Base-by-base conservation (phyloP, 192 early-diverging fungal species). In the Thoreauomyces humboldtii region DNA sequence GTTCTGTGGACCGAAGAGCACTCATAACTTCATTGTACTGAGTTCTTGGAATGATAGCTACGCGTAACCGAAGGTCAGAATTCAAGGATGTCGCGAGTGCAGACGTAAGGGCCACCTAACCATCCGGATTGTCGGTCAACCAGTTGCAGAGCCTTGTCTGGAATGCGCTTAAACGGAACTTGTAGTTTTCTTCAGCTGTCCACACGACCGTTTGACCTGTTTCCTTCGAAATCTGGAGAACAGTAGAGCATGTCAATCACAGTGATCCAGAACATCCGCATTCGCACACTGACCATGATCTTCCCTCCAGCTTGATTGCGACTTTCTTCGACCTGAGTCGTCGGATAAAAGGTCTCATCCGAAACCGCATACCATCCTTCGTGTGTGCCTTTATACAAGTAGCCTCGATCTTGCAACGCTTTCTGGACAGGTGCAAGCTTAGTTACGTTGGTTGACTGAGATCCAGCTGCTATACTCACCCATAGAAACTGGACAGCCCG, bases 331-430 rank as follows among this genome's bases (percentile, higher is more conserved):
- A 94, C 82, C 69, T 94, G 90, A 1, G 73, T 73, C 11, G 73
- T 70, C 0, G 91, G 78, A 63, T 93, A 93, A 65, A 93, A 98
- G 0, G 92, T 90, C 76, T 98, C 96, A 67, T 98, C 96, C 12
- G 94, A 95, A 4, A 98, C 86, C 1, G 90, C 87, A 74, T 98
- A 98, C 93, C 93, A 98, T 27, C 96, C 96, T 44, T 87, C 81
- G 47, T 98, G 92, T 43, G 73, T 70, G 21, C 92, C 93, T 75
- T 94, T 94, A 78, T 95, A 96, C 42, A 98, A 91, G 60, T 86
- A 86, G 22, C 91, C 91, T 25, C 72, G 75, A 5, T 85, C 73
- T 19, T 81, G 71, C 15, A 98, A 75, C 51, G 47, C 37, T 36
- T 82, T 72, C 87, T 88, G 42, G 11, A 19, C 19, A n/a, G 35